phyloP scores from a whole-genome alignment of 2,329 filamentous ascomycete genomes.

The Colletotrichum aenigma region DNA sequence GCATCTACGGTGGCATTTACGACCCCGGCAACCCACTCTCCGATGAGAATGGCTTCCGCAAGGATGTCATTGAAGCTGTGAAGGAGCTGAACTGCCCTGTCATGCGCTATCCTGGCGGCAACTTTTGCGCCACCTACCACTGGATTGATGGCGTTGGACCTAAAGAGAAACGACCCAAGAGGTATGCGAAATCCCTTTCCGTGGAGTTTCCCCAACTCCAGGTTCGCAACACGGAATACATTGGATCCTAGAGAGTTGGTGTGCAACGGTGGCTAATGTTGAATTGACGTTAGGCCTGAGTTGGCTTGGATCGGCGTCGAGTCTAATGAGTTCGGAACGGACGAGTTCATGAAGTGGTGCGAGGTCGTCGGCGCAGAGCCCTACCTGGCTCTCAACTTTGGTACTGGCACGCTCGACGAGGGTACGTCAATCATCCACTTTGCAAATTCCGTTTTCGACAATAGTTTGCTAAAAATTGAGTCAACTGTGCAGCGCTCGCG shows the following conservation, averaged over 20 bases:
- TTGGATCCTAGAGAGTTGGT: neutral
- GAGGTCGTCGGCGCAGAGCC: slow-evolving; percentile 75
- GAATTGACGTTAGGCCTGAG: slow-evolving; percentile 58
- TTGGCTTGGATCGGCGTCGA: slow-evolving; percentile 81
- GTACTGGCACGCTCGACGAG: slow-evolving; percentile 65
- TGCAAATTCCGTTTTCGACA: neutral
- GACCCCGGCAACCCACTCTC: slow-evolving; percentile 77
- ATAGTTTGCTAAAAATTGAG: neutral
- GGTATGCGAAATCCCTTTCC: slow-evolving; percentile 22
- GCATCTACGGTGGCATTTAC: slow-evolving; percentile 87
- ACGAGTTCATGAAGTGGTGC: slow-evolving; percentile 87
- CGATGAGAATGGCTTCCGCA: slow-evolving; percentile 77
- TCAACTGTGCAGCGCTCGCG: slow-evolving; percentile 53
- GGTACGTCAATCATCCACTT: slow-evolving; percentile 23
- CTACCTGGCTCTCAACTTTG: slow-evolving; percentile 82
- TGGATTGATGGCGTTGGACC: slow-evolving; percentile 85
- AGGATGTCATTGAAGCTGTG: slow-evolving; percentile 76
- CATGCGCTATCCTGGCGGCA: slow-evolving; percentile 81
- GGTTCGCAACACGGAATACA: neutral
- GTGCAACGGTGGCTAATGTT: neutral
- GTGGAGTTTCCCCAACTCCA: neutral
- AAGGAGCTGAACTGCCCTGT: slow-evolving; percentile 78
- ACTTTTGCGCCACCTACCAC: slow-evolving; percentile 85
- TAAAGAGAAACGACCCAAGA: slow-evolving; percentile 65
- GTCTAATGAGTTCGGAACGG: slow-evolving; percentile 80